Base-by-base conservation (phyloP, 163 green algal genomes). In the Scenedesmus sp. region DNA sequence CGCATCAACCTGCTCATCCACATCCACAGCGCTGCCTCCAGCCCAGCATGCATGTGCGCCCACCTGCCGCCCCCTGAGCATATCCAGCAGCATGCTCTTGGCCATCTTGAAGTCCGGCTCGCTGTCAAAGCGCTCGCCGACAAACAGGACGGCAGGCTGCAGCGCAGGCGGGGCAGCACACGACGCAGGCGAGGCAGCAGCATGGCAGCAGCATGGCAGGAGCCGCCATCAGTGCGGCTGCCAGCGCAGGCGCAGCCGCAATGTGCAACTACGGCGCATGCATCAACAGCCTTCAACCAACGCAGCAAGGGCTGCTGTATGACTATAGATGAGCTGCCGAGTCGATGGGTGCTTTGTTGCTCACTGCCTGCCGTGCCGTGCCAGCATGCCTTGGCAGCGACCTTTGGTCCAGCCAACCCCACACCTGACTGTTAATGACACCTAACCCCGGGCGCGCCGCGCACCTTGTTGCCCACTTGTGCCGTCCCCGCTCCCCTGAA, bases 91-190 rank as follows among this genome's bases (percentile, higher is more conserved):
- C 73, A 99, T 89, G 80, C 91, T 97, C 92, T 97, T 98, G 20
- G 97, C 93, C 83, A 97, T 93, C 46, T 92, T 91, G 40, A 98
- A 93, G 13, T 93, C 92, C 0, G 95, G 90, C 46, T 97, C 94
- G 51, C 86, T 97, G 82, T 98, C 97, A 94, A 99, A 99, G 79
- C 96, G 94, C 73, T 99, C 96, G 0, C 98, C 98, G 26, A 97
- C 94, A 95, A 99, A 99, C 35, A 98, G 89, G 70, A 99, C 96
- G 68, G 92, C 96, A 35, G 98, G 98, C 96, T 98, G 94, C 22
- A 26, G 44, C 4, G 73, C 9, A 80, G 26, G 30, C 10, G 79
- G 37, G 40, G 51, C 26, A 87, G 35, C 35, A 44, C 33, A 92
- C 30, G 30, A 37, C 5, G n/a, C 56, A 61, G 68, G 40, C 51